A percentile compares a stretch with the other conserved stretches of the same genome.
phyloP scores from a whole-genome alignment of 306 rosid species.

The Bauhinia variegata region DNA sequence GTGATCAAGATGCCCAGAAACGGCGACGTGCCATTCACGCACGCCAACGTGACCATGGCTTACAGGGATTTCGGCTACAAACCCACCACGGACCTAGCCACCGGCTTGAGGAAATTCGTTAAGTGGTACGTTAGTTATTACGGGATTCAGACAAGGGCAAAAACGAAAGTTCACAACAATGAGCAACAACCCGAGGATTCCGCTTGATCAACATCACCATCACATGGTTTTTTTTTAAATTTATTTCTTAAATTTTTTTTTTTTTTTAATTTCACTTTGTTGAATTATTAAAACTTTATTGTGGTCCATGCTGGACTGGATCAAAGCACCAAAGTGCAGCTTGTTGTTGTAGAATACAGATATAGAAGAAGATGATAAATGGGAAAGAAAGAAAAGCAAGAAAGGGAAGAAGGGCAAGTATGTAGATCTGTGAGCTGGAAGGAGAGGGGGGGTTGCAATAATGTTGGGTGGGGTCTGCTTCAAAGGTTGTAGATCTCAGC shows the following conservation, averaged over 20 bases:
- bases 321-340: constrained; percentile 24
- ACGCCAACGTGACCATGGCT: constrained; percentile 80
- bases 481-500: constrained; percentile 61
- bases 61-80: constrained; percentile 65
- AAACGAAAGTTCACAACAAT: constrained; percentile 47
- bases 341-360: constrained; percentile 53
- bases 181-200: constrained; percentile 61
- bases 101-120: constrained; percentile 81
- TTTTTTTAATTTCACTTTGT: background rate
- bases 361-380: constrained; percentile 44
- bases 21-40: constrained; percentile 92
- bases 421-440: constrained; percentile 45
- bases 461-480: constrained; percentile 64
- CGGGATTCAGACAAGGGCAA: constrained; percentile 66
- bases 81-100: constrained; percentile 72
- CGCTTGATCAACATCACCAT: constrained; percentile 49
- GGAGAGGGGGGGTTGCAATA: constrained; percentile 55
- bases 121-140: constrained; percentile 91
- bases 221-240: constrained; percentile 34
- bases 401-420: constrained; percentile 1
- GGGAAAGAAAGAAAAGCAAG: constrained; percentile 30
- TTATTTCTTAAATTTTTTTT: no score
- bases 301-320: constrained; percentile 43
- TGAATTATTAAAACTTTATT: constrained; percentile 4
- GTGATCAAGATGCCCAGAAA: constrained; percentile 81